Conservation (phyloP, 495 filamentous ascomycete species). For the Jackrogersella multiformis region DNA sequence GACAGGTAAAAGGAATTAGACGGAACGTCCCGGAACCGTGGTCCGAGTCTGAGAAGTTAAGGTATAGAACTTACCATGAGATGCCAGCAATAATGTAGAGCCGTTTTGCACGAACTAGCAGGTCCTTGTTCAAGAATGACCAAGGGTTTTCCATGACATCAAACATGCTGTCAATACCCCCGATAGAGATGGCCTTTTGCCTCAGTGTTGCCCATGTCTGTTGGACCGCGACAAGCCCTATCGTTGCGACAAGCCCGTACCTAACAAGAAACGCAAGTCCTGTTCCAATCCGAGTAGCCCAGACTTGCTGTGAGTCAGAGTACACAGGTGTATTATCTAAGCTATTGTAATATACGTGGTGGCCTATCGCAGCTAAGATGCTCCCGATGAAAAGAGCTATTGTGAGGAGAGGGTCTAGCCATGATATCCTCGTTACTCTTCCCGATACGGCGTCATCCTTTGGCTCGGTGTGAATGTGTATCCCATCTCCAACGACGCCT, state of each 20-base stretch:
- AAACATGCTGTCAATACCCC: slow-evolving; percentile 33
- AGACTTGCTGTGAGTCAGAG: slow-evolving; percentile 22
- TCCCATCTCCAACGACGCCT: neutral
- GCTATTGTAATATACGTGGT: slow-evolving; percentile 28
- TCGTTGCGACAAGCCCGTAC: slow-evolving; percentile 15
- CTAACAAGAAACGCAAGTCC: slow-evolving; percentile 19
- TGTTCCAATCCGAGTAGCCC: slow-evolving; percentile 27
- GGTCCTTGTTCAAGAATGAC: slow-evolving; percentile 18
- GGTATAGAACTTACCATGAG: slow-evolving; percentile 15
- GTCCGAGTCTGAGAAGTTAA: neutral
- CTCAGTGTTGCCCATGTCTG: slow-evolving; percentile 28
- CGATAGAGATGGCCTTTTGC: slow-evolving; percentile 25
- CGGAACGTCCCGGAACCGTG: neutral
- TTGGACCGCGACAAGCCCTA: slow-evolving; percentile 25
- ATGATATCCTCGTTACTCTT: neutral
- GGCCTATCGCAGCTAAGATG: slow-evolving; percentile 4
- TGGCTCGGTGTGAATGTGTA: neutral
- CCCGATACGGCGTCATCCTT: neutral
- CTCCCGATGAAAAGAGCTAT: slow-evolving; percentile 4
- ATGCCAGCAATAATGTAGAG: slow-evolving; percentile 15
- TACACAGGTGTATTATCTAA: slow-evolving; percentile 13
- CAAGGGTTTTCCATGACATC: slow-evolving; percentile 27
- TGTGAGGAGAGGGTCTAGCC: neutral
- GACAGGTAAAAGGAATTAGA: neutral
- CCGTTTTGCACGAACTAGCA: slow-evolving; percentile 14